Percentiles rank a stretch among this genome's conserved stretches.
Evolutionary conservation across 176 grass and related monocot species (phyloP).

Genomic region (Tillandsia fasciculata): DNA sequence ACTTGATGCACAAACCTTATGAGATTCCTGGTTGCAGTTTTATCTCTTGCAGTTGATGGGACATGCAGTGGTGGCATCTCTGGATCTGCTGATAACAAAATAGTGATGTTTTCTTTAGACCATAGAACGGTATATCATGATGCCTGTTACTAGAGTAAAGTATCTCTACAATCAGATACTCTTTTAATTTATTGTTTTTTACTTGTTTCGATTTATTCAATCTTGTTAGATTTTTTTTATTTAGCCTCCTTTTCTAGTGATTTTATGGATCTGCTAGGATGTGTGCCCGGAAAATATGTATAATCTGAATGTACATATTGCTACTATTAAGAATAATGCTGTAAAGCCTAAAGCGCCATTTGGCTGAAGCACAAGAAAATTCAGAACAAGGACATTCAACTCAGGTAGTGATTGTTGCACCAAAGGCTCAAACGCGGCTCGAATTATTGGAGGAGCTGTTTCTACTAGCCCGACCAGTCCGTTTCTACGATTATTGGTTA

Average conservation of each 20-base stretch:
- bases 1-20: conserved; percentile 18
- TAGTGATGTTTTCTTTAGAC: conserved; percentile 65
- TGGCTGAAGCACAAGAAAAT: not conserved
- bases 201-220: not conserved
- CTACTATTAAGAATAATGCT: not conserved
- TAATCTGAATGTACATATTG: not conserved
- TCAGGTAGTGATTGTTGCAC: no score
- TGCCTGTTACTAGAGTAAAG: not conserved
- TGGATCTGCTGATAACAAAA: conserved; percentile 84
- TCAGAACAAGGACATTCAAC: not conserved
- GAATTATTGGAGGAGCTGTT: no score
- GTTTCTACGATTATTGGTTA: no score
- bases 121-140: conserved; percentile 49
- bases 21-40: conserved; percentile 47
- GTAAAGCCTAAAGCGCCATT: not conserved
- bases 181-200: not conserved
- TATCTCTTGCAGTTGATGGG: conserved; percentile 79
- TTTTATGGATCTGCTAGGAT: not conserved
- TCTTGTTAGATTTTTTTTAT: not conserved
- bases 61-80: conserved; percentile 77
- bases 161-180: not conserved
- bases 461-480: no score
- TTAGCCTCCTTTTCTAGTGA: not conserved
- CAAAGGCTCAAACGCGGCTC: no score
- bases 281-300: not conserved